Evolutionary conservation across 352 stramenopile species (phyloP), one percentile per base, ranked within the genome.

Genomic region (Globisporangium cystogenes): DNA sequence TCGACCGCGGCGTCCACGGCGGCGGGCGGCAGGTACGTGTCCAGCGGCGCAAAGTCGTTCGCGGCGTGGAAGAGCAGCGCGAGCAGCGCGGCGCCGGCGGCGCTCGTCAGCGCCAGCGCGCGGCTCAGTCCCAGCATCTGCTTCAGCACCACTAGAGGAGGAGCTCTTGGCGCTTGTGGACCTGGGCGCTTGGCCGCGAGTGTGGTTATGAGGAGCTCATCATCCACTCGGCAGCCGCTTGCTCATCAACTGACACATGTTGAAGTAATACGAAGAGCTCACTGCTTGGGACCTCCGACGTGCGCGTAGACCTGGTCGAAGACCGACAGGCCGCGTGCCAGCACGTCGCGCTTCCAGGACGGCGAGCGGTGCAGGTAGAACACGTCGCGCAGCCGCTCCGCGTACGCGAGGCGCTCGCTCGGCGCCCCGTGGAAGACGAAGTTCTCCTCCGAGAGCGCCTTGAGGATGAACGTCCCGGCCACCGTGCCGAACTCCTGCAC

Each of bases 401-500:
- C 78, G 35, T 73, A 86, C 46, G 68, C 67, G 46, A 92, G 63
- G 11, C 74, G 74, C 12, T 59, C 67, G 14, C 59, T 65, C 7
- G 71, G 60, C 4, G 53, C 67, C 36, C 82, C 57, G 27, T 86
- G 60, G 50, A 67, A 87, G 50, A 81, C 65, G 15, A 68, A 51
- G 45, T 93, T 89, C 58, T 93, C 80, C 24, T 86, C 62, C 10
- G 76, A 23, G 60, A 87, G 53, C 10, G 74, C 75, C 14, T 80
- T 79, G 21, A 90, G 53, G 16, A 93, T 71, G 39, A 84, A 76
- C 29, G 79, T 37, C 24, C 69, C 66, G 14, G 67, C 59, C 42
- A 82, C 65, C 2, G 82, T 93, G n/a, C 82, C 82, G 29, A 92
- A 90, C 50, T 90, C 81, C 58, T 90, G 79, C 48, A 65, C 71